Percentiles rank a stretch among this genome's conserved stretches.
phyloP scores from a whole-genome alignment of 1,284 basidiomycete species.

The Marasmius tenuissimus region DNA sequence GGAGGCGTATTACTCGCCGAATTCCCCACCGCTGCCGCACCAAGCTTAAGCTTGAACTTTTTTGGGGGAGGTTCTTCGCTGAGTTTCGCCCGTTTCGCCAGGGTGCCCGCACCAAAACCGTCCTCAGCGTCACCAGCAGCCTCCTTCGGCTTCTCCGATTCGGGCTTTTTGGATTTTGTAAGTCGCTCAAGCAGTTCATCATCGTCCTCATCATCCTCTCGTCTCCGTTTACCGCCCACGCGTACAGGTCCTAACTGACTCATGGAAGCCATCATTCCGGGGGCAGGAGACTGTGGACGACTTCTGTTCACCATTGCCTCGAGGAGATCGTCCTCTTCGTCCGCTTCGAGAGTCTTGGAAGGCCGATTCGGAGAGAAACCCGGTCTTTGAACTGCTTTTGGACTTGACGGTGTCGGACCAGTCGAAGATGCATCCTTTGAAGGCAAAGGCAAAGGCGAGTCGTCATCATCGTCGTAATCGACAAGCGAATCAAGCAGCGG shows the following conservation, averaged over 20 bases:
- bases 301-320: slow-evolving; percentile 50
- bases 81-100: slow-evolving; percentile 44
- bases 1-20: slow-evolving; percentile 10
- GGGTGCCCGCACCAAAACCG: slow-evolving; percentile 27
- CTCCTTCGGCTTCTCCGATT: slow-evolving; percentile 40
- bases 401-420: slow-evolving; percentile 31
- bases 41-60: slow-evolving; percentile 77
- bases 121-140: slow-evolving; percentile 14
- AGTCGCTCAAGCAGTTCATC: slow-evolving; percentile 55
- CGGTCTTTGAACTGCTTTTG: slow-evolving; percentile 40
- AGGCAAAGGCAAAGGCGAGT: slow-evolving; percentile 29
- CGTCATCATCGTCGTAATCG: slow-evolving; percentile 74
- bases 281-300: slow-evolving; percentile 42
- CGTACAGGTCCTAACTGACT: slow-evolving; percentile 34
- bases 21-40: slow-evolving; percentile 18
- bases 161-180: slow-evolving; percentile 45
- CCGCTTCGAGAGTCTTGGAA: slow-evolving; percentile 35
- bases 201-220: slow-evolving; percentile 77
- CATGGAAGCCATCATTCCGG: slow-evolving; percentile 39
- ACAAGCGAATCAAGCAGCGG: slow-evolving; percentile 60
- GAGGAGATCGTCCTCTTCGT: slow-evolving; percentile 55
- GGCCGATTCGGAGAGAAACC: slow-evolving; percentile 35
- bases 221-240: slow-evolving; percentile 69
- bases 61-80: slow-evolving; percentile 61
- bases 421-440: slow-evolving; percentile 19